Percentiles rank a stretch among this genome's conserved stretches.
These are phyloP conservation scores for Suillus discolor DNA, from an alignment of 768 basidiomycete species.

Conservation along the genomic window DNA sequence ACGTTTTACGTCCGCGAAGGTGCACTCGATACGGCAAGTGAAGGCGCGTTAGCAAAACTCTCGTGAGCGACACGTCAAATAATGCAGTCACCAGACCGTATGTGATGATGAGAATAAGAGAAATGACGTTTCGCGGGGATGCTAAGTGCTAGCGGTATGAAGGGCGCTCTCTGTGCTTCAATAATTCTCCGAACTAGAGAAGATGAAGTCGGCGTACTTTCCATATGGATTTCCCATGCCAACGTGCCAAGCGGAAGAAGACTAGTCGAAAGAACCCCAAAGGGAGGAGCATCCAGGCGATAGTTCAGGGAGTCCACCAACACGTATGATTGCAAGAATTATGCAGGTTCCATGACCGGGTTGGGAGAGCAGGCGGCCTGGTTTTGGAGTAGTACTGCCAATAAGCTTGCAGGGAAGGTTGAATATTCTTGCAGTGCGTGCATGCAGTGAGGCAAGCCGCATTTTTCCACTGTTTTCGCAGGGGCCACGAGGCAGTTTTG, in stretches of 20 bases:
- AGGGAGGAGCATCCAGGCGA: not conserved
- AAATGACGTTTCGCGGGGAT: not conserved
- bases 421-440: not conserved
- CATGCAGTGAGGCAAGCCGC: not conserved
- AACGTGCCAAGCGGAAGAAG: not conserved
- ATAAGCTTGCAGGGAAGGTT: not conserved
- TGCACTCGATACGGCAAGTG: not conserved
- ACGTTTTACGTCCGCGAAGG: slow-evolving; percentile 6
- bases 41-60: not conserved
- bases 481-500: slow-evolving; percentile 19
- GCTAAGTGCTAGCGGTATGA: not conserved
- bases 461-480: not conserved
- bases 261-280: not conserved
- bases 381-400: not conserved
- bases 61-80: slow-evolving; percentile 3
- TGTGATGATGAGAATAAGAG: not conserved
- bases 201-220: not conserved
- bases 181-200: not conserved
- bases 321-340: not conserved
- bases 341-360: not conserved
- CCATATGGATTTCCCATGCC: not conserved
- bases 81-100: not conserved
- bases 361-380: not conserved
- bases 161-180: not conserved
- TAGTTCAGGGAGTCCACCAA: not conserved